Conservation (phyloP, 1,284 basidiomycete genomes). For the Ustilago crameri region DNA sequence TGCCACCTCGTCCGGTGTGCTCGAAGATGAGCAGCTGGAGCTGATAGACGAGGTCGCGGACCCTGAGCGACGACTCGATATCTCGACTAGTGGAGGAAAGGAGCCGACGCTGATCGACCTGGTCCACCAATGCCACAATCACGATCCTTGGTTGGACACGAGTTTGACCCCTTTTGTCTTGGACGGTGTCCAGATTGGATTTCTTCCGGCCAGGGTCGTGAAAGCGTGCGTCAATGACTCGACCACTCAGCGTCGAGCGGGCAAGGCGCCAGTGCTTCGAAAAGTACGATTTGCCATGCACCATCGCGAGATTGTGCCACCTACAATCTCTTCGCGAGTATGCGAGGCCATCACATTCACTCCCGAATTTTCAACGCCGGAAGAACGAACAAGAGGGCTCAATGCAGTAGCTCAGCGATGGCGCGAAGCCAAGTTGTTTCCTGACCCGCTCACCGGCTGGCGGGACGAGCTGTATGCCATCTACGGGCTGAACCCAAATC, state of each 20-base stretch:
- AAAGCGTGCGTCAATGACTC: slow-evolving; percentile 44
- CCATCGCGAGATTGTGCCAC: slow-evolving; percentile 35
- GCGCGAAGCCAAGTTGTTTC: slow-evolving; percentile 48
- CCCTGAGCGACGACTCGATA: slow-evolving; percentile 16
- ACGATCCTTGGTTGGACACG: slow-evolving; percentile 60
- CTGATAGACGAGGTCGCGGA: slow-evolving; percentile 29
- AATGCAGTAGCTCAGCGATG: slow-evolving; percentile 45
- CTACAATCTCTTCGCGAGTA: slow-evolving; percentile 11
- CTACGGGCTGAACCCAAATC: slow-evolving; percentile 45
- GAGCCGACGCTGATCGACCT: slow-evolving; percentile 47
- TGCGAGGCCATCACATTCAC: slow-evolving; percentile 41
- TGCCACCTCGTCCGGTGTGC: slow-evolving; percentile 23
- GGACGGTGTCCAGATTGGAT: slow-evolving; percentile 61
- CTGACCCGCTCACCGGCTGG: slow-evolving; percentile 67
- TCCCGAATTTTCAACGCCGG: slow-evolving; percentile 11
- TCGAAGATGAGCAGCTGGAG: slow-evolving; percentile 26
- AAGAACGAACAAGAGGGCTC: slow-evolving; percentile 41
- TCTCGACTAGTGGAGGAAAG: not conserved
- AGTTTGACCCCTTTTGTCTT: slow-evolving; percentile 51
- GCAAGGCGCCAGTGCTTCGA: slow-evolving; percentile 16
- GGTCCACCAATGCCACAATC: slow-evolving; percentile 58
- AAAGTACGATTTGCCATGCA: slow-evolving; percentile 35
- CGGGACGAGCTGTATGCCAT: slow-evolving; percentile 61
- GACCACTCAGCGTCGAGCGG: slow-evolving; percentile 9
- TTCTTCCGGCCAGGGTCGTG: slow-evolving; percentile 47